Percentiles rank a stretch among this genome's conserved stretches.
phyloP scores from a whole-genome alignment of 2,329 filamentous ascomycete species.

The Chaetomium sp. region DNA sequence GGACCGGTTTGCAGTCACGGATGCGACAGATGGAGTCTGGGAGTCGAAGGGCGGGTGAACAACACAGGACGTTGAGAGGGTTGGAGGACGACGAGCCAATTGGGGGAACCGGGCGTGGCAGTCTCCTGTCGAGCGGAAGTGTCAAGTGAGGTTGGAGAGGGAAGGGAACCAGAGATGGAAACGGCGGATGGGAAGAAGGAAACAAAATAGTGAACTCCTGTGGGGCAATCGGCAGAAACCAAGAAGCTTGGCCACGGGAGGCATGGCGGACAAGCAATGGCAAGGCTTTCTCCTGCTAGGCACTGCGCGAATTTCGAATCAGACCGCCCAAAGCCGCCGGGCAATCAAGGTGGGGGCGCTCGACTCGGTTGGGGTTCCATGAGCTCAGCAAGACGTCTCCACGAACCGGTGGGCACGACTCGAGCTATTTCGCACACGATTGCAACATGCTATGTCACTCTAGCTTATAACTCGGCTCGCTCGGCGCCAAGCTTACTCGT shows the following conservation, averaged over 20 bases:
- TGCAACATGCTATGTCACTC: constrained; percentile 13
- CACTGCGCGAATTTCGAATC: constrained; percentile 27
- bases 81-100: constrained; percentile 27
- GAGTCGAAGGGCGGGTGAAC: constrained; percentile 27
- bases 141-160: constrained; percentile 35
- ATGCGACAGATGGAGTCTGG: not conserved
- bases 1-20: not conserved
- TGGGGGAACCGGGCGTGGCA: constrained; percentile 24
- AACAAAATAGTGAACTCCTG: constrained; percentile 36
- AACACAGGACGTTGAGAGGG: constrained; percentile 34
- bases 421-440: constrained; percentile 8
- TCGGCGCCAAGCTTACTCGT: not conserved
- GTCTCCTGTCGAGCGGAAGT: constrained; percentile 28
- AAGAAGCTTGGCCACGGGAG: constrained; percentile 30
- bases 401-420: constrained; percentile 15
- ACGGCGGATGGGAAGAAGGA: constrained; percentile 29
- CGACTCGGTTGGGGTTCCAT: constrained; percentile 14
- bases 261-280: constrained; percentile 17
- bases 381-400: constrained; percentile 7
- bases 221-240: constrained; percentile 24
- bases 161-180: constrained; percentile 23
- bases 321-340: constrained; percentile 17
- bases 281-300: constrained; percentile 24
- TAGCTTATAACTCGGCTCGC: not conserved
- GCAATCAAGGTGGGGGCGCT: constrained; percentile 10